Percentiles rank a stretch among this genome's conserved stretches.
Conservation (phyloP, 768 basidiomycete genomes). For the Kwoniella botswanensis region DNA sequence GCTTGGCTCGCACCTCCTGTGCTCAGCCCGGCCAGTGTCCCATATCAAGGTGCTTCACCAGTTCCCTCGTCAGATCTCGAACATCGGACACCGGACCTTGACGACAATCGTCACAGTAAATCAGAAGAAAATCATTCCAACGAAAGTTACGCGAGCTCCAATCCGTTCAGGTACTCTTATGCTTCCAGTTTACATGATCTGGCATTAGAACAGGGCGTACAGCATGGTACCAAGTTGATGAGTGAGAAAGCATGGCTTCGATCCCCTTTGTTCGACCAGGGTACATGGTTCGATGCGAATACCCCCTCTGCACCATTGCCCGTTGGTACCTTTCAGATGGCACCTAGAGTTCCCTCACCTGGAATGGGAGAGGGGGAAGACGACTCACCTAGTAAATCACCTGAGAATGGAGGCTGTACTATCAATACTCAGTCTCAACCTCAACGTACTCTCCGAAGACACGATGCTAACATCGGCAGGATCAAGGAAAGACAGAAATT, state of each 20-base stretch:
- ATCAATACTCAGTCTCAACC: not conserved
- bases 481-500: not conserved
- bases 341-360: slow-evolving; percentile 18
- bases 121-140: slow-evolving; percentile 4
- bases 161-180: slow-evolving; percentile 40
- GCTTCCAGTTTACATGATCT: slow-evolving; percentile 45
- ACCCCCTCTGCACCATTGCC: slow-evolving; percentile 22
- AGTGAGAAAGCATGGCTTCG: slow-evolving; percentile 43
- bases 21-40: not conserved
- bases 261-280: slow-evolving; percentile 25
- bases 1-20: slow-evolving; percentile 16
- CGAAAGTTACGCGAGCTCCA: slow-evolving; percentile 18
- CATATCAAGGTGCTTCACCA: not conserved
- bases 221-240: slow-evolving; percentile 32
- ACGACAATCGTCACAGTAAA: not conserved
- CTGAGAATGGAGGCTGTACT: slow-evolving; percentile 7
- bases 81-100: slow-evolving; percentile 7
- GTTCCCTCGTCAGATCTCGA: slow-evolving; percentile 20
- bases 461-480: not conserved
- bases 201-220: slow-evolving; percentile 30
- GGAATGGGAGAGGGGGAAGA: not conserved
- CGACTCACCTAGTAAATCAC: slow-evolving; percentile 7
- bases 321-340: slow-evolving; percentile 2
- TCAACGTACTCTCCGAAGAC: slow-evolving; percentile 6
- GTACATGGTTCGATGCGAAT: slow-evolving; percentile 20